Base-by-base conservation (phyloP, 495 filamentous ascomycete genomes). In the Jackrogersella minutella region DNA sequence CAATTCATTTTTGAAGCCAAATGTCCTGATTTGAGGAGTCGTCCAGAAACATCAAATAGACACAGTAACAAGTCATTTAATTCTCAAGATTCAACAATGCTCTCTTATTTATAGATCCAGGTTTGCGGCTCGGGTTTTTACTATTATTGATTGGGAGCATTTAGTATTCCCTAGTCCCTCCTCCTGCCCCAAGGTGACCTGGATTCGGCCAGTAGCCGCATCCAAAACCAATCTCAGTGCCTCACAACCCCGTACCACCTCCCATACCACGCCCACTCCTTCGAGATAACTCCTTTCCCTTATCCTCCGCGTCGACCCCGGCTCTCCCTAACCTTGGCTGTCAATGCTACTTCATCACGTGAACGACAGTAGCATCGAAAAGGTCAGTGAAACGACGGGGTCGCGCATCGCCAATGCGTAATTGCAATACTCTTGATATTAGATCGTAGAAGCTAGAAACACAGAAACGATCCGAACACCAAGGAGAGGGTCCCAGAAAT, bases 381-480 rank as follows among this genome's bases (percentile, higher is more conserved):
- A 31, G 41, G 43, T 30, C 28, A 24, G 10, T 5, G 13, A 36
- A 34, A 37, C 39, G 41, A 62, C n/a, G 8, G 26, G 11, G 26
- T 36, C 22, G 24, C 14, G 52, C 31, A 26, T 55, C 36, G 43
- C 28, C 43, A 2, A 26, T 22, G 31, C 33, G 19, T 24, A 17
- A n/a, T n/a, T n/a, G n/a, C 26, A 34, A 26, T 41, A 22, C 30
- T n/a, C 24, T 19, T 33, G 56, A 52, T 64, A 69, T 64, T 69
- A 62, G 50, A 36, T 57, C 31, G 33, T 43, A 28, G 14, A 36
- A 36, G 41, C 47, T 37, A 16, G 33, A 31, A 64, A 30, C 22
- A 59, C 24, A 14, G 30, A 37, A 59, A 50, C 33, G 28, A 55
- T 51, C 30, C 30, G 37, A 57, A 30, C 6, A 62, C 40, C 22